Conservation (phyloP, 805 yeast species). For the Candida multigemmis region DNA sequence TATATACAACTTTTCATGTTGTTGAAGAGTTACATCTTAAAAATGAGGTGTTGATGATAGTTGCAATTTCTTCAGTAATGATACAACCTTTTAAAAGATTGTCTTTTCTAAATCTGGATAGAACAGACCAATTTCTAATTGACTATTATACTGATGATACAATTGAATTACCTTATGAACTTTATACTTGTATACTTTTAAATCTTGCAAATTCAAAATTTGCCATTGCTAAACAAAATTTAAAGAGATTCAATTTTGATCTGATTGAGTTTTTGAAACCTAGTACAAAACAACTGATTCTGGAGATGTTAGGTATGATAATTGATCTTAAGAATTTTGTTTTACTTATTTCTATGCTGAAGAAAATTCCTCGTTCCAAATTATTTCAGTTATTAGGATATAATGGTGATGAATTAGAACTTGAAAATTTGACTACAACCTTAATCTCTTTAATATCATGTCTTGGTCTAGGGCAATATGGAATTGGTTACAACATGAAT, state of each 20-base stretch:
- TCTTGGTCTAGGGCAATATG: too few species aligned
- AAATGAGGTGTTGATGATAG: conserved; percentile 13
- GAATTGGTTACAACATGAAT: conserved; percentile 6
- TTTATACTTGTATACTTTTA: conserved; percentile 10
- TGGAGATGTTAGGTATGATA: conserved; percentile 7
- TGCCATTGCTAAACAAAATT: conserved; percentile 6
- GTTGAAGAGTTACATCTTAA: conserved; percentile 4
- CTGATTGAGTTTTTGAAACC: too few species aligned
- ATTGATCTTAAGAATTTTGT: conserved; percentile 24
- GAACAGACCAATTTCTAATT: conserved; percentile 8
- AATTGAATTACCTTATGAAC: conserved; percentile 6
- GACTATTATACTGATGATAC: conserved; percentile 10
- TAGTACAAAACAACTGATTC: too few species aligned
- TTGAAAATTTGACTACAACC: too few species aligned
- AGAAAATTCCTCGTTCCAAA: conserved; percentile 12
- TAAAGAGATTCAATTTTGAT: too few species aligned
- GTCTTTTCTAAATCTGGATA: conserved; percentile 11
- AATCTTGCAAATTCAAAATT: conserved; percentile 14
- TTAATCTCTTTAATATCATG: too few species aligned
- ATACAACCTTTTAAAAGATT: conserved; percentile 20
- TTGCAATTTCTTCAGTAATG: conserved; percentile 14
- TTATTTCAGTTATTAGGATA: conserved; percentile 20
- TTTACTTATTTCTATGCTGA: conserved; percentile 15
- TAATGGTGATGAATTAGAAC: too few species aligned
- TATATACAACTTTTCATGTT: conserved; percentile 3